Conservation (phyloP, 257 asterid species). For the Solanum tarijense region DNA sequence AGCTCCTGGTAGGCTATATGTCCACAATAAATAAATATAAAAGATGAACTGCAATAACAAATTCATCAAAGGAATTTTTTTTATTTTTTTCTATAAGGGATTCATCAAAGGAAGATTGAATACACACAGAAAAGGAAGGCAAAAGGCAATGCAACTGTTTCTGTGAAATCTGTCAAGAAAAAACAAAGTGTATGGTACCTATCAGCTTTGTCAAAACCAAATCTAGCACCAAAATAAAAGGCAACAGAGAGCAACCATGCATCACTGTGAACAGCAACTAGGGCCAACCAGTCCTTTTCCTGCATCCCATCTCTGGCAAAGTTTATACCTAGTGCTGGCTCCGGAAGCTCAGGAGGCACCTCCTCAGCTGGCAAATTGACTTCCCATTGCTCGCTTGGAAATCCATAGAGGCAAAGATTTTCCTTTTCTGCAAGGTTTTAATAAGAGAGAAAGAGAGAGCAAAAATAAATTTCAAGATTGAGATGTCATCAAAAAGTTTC, state of each 20-base stretch:
- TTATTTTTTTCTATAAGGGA: not conserved
- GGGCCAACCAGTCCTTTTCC: conserved; percentile 38
- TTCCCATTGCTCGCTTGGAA: conserved; percentile 32
- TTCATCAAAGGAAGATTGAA: not conserved
- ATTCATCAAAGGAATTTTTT: not conserved
- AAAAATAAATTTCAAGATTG: not conserved
- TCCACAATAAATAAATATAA: not conserved
- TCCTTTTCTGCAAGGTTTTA: conserved; percentile 23
- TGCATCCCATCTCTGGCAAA: conserved; percentile 43
- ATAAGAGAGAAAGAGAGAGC: not conserved
- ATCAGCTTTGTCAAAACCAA: conserved; percentile 32
- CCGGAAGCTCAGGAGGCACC: conserved; percentile 48
- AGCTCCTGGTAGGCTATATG: not conserved
- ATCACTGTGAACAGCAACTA: conserved; percentile 40
- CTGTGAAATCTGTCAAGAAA: not conserved
- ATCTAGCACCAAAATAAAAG: conserved; percentile 41
- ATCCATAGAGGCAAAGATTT: conserved; percentile 35
- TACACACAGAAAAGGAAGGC: not conserved
- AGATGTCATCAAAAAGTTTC: not conserved
- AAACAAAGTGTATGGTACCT: conserved; percentile 13
- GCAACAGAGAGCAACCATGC: conserved; percentile 36
- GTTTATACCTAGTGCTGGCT: conserved; percentile 39
- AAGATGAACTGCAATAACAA: not conserved
- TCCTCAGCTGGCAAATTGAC: conserved; percentile 38
- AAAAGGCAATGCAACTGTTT: not conserved